These are phyloP conservation scores for Didymosphaeria variabile DNA, from an alignment of 2,329 filamentous ascomycete species.

Conservation along the genomic window DNA sequence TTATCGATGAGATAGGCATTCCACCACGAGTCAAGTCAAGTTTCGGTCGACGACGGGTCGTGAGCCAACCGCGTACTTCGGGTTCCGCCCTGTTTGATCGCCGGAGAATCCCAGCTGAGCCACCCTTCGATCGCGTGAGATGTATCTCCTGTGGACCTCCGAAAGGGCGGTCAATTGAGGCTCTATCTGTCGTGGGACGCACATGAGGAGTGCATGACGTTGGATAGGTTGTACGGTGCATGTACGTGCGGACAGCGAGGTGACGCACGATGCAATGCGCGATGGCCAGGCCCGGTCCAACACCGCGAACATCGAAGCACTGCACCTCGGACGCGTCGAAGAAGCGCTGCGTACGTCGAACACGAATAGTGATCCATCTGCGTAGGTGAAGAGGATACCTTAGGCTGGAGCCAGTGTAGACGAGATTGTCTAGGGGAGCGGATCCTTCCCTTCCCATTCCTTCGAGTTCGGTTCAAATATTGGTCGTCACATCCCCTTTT, in stretches of 20 bases:
- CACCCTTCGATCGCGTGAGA: constrained; percentile 14
- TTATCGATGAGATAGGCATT: constrained; percentile 19
- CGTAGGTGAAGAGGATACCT: neutral
- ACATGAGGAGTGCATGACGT: neutral
- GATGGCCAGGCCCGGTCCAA: neutral
- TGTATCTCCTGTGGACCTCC: constrained; percentile 24
- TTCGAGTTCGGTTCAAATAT: neutral
- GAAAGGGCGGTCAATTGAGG: constrained; percentile 26
- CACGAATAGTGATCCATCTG: neutral
- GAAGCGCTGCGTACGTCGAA: neutral
- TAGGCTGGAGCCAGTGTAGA: neutral
- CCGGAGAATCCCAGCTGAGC: constrained; percentile 13
- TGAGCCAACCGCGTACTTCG: constrained; percentile 4
- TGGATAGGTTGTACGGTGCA: neutral
- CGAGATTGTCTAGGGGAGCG: neutral
- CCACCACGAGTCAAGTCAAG: constrained; percentile 14
- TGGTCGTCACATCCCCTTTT: neutral
- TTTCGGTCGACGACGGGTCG: constrained; percentile 11
- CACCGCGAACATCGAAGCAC: neutral
- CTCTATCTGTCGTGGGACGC: constrained; percentile 13
- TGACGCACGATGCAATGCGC: neutral
- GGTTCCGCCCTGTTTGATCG: constrained; percentile 21
- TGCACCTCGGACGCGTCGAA: neutral
- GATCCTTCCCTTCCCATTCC: neutral
- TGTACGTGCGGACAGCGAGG: constrained; percentile 7